Evolutionary conservation across 306 rosid species (phyloP), one percentile per base, ranked within the genome.

Genomic region (Hippophae tibetana): DNA sequence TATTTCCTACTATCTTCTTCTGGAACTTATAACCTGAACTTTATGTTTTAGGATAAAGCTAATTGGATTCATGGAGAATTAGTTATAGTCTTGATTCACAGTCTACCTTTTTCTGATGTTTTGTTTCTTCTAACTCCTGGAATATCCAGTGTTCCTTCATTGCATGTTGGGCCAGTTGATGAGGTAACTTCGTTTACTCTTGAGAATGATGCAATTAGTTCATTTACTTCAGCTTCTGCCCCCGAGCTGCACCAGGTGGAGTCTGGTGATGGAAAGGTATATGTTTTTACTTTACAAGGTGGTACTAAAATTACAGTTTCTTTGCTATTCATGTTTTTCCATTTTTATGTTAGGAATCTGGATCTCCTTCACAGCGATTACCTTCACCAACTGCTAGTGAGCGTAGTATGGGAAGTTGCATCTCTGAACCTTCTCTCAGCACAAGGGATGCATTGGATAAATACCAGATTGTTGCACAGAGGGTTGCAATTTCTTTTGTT

Each of bases 391-490:
- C 73, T 70, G 76, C 75, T 10, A 54, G 79, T 31, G 99, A 93
- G 72, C 90, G 94, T 31, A 31, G 38, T 62, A 80, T 77, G 60
- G 96, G 84, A 72, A 86, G 75, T 78, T 76, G 62, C 56, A 66
- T 80, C 61, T 75, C 93, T 41, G 99, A 93, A 72, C 81, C 94
- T 61, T 76, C 95, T 53, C 90, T 93, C 49, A 75, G 71, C 25
- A 89, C 99, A 26, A 82, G 95, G 79, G 97, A 84, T 58, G 99
- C 97, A 40, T 72, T 93, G 75, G 97, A 93, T 73, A 93, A 88
- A 70, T 93, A 75, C 74, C 95, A 84, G 71, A 70, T 86, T 72
- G 84, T 93, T 42, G 90, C 95, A 25, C 99, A 79, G 52, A 93
- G 89, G 99, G 99, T 93, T 64, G 63, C 52, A 18, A 14, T 50